These are phyloP conservation scores for Thuidium tamariscinum DNA, from an alignment of 225 moss, liverwort and hornwort genomes.

Conservation along the genomic window DNA sequence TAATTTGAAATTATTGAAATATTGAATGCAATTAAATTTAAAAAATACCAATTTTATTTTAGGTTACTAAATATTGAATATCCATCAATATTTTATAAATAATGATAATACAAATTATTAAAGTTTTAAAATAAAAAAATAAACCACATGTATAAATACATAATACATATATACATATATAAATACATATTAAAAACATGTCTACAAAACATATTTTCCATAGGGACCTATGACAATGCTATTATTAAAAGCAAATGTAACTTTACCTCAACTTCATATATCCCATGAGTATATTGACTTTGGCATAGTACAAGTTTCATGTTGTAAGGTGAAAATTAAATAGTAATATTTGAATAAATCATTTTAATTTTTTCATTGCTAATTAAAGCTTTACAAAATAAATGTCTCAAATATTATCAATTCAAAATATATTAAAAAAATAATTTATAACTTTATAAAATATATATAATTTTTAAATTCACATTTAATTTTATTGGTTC, in stretches of 20 bases:
- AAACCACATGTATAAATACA: no score
- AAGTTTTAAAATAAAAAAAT: background rate
- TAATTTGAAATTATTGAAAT: background rate
- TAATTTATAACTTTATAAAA: fast-evolving
- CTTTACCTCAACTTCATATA: slow-evolving; percentile 52
- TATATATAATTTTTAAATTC: no score
- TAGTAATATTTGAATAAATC: no score
- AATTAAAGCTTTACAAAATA: background rate
- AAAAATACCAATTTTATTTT: background rate
- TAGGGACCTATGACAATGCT: slow-evolving; percentile 82
- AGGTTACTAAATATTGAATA: background rate
- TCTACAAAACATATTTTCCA: fast-evolving
- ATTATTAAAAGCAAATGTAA: slow-evolving; percentile 69
- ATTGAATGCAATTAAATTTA: background rate
- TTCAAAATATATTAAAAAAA: no score
- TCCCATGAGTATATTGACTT: slow-evolving; percentile 66
- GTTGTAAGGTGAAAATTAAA: slow-evolving; percentile 47
- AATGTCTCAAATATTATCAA: no score
- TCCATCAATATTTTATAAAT: background rate
- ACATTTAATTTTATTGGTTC: background rate
- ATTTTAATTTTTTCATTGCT: background rate
- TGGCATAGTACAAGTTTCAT: slow-evolving; percentile 51
- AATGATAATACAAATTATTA: background rate
- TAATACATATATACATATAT: no score
- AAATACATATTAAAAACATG: background rate